These are phyloP conservation scores for Begonia fuchsioides DNA, from an alignment of 306 rosid genomes.

Conservation along the genomic window DNA sequence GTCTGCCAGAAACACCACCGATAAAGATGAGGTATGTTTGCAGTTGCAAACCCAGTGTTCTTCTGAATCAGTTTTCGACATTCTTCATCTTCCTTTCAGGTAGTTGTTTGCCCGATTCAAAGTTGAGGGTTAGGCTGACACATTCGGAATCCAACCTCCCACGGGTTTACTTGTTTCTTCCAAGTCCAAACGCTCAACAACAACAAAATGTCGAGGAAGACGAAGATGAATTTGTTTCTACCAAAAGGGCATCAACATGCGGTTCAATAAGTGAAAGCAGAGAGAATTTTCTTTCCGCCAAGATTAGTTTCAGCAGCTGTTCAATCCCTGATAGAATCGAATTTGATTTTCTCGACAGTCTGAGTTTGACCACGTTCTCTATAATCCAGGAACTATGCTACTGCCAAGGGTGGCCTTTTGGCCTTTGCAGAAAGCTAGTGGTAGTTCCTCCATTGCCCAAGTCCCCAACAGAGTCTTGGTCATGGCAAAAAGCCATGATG, in stretches of 20 bases:
- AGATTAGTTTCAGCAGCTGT: constrained; percentile 50
- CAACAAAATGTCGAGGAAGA: constrained; percentile 14
- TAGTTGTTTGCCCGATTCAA: constrained; percentile 51
- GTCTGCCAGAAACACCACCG: constrained; percentile 26
- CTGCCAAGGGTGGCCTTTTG: constrained; percentile 94
- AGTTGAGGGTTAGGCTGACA: constrained; percentile 48
- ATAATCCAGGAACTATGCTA: constrained; percentile 60
- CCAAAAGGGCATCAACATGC: constrained; percentile 44
- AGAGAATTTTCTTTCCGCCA: constrained; percentile 30
- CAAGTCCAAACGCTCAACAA: constrained; percentile 24
- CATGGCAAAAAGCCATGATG: constrained; percentile 40
- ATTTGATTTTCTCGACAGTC: constrained; percentile 10
- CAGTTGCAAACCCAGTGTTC: not conserved
- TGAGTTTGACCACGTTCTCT: constrained; percentile 34
- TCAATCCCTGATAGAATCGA: constrained; percentile 52
- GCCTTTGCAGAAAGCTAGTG: constrained; percentile 63
- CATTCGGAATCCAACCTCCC: constrained; percentile 32
- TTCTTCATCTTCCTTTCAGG: constrained; percentile 28
- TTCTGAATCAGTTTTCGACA: not conserved
- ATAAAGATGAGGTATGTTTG: constrained; percentile 44
- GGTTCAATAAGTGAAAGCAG: constrained; percentile 36
- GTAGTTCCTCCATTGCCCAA: constrained; percentile 86
- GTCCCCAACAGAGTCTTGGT: constrained; percentile 71
- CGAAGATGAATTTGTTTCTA: constrained; percentile 54
- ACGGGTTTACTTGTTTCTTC: constrained; percentile 38